phyloP scores from a whole-genome alignment of 441 rosid genomes.

The Breynia disticha region DNA sequence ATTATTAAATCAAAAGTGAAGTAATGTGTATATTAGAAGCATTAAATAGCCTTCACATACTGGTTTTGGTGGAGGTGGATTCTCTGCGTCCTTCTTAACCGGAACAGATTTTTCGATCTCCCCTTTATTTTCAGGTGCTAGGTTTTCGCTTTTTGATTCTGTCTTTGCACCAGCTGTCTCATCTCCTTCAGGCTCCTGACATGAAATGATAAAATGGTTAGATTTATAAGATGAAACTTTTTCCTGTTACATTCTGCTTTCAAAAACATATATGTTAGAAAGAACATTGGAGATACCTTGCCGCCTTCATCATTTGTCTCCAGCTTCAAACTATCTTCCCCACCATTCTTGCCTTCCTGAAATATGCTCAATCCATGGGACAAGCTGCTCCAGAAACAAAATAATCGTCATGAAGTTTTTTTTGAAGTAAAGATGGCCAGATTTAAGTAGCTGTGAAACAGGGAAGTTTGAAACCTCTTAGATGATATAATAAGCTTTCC shows the following conservation, averaged over 20 bases:
- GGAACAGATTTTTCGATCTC: conserved; percentile 47
- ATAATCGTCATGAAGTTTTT: not conserved
- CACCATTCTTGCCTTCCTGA: conserved; percentile 58
- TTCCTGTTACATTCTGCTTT: not conserved
- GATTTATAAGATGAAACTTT: not conserved
- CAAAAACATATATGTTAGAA: conserved; percentile 1
- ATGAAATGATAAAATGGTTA: conserved; percentile 6
- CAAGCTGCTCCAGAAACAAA: conserved; percentile 44
- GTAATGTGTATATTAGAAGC: not conserved
- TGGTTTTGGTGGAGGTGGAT: conserved; percentile 45
- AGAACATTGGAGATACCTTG: conserved; percentile 33
- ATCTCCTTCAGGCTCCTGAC: conserved; percentile 38
- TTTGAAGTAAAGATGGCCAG: no score
- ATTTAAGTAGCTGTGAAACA: not conserved
- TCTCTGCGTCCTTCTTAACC: conserved; percentile 57
- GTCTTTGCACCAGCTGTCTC: conserved; percentile 39
- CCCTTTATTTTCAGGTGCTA: conserved; percentile 37
- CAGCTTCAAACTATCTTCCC: conserved; percentile 51
- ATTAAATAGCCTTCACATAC: conserved; percentile 25
- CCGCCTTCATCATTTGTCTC: conserved; percentile 54
- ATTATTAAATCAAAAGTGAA: conserved; percentile 6
- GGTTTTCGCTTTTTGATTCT: conserved; percentile 40
- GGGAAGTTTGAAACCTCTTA: conserved; percentile 32
- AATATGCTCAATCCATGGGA: conserved; percentile 79
- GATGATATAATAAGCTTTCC: conserved; percentile 94